Evolutionary conservation across 2,329 filamentous ascomycete species (phyloP).

Genomic region (Fusarium aywerte): DNA sequence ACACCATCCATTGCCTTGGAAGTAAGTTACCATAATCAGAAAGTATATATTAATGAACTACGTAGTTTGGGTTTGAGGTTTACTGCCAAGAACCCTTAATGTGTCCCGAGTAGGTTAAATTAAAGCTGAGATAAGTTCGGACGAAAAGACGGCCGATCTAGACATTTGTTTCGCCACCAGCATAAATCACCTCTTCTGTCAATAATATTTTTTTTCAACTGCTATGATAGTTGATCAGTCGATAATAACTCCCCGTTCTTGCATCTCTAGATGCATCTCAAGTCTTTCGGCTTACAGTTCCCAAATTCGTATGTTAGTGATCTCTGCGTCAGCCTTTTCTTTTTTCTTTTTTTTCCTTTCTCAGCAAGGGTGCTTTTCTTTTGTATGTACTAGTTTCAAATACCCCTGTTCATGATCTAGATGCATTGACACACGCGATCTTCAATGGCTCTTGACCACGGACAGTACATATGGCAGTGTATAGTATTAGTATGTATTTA

Average conservation of each 20-base stretch:
- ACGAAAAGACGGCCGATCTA: background rate
- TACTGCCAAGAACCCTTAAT: too few relatives aligned
- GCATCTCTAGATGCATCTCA: background rate
- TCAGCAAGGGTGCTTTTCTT: background rate
- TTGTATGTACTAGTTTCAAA: background rate
- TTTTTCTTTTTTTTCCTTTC: background rate
- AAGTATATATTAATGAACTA: too few relatives aligned
- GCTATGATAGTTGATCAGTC: too few relatives aligned
- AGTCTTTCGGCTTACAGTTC: background rate
- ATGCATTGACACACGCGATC: constrained; percentile 30
- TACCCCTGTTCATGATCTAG: constrained; percentile 18
- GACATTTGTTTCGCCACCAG: background rate
- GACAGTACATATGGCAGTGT: too few relatives aligned
- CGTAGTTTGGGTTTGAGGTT: background rate
- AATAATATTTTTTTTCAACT: too few relatives aligned
- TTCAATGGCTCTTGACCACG: constrained; percentile 5
- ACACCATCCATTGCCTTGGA: background rate
- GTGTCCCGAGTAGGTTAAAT: background rate
- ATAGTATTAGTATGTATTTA: too few relatives aligned
- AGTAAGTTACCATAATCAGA: too few relatives aligned
- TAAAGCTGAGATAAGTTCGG: background rate
- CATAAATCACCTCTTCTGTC: background rate
- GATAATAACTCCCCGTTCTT: too few relatives aligned
- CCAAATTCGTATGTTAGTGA: constrained; percentile 3
- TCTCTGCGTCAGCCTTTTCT: background rate